Conservation (phyloP, 352 stramenopile species). For the Pelagophyceae sp. region DNA sequence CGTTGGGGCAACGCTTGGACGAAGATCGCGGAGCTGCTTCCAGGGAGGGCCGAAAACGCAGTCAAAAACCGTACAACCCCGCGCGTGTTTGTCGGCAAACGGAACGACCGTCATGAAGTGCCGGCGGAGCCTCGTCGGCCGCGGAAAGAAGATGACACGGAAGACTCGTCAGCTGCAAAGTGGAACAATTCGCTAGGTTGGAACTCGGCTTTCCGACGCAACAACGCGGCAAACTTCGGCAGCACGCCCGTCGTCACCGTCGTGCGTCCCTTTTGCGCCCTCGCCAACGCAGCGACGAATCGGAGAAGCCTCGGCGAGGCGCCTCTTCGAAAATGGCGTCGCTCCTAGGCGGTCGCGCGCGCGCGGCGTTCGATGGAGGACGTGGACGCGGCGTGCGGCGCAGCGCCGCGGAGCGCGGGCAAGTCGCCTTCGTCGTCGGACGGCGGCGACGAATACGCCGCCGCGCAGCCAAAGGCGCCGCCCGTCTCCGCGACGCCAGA, state of each 20-base stretch:
- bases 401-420: neutral
- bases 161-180: too few species aligned
- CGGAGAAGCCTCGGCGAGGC: too few species aligned
- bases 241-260: neutral
- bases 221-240: conserved; percentile 6
- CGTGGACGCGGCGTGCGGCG: neutral
- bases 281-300: too few species aligned
- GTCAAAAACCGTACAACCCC: conserved; percentile 84
- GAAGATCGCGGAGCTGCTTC: conserved; percentile 71
- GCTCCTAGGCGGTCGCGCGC: neutral
- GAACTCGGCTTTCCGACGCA: conserved; percentile 20
- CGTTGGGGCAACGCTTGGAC: conserved; percentile 75
- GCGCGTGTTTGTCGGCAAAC: too few species aligned
- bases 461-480: too few species aligned
- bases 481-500: neutral
- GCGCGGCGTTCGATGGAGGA: neutral
- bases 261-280: too few species aligned
- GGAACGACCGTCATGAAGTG: too few species aligned
- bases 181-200: too few species aligned
- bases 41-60: conserved; percentile 74
- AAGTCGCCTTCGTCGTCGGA: neutral
- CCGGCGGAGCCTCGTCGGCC: too few species aligned
- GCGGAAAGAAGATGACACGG: too few species aligned
- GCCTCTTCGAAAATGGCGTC: neutral
- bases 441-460: neutral